Evolutionary conservation across 768 basidiomycete genomes (phyloP), one percentile per base, ranked within the genome.

Genomic region (Imleria badia): DNA sequence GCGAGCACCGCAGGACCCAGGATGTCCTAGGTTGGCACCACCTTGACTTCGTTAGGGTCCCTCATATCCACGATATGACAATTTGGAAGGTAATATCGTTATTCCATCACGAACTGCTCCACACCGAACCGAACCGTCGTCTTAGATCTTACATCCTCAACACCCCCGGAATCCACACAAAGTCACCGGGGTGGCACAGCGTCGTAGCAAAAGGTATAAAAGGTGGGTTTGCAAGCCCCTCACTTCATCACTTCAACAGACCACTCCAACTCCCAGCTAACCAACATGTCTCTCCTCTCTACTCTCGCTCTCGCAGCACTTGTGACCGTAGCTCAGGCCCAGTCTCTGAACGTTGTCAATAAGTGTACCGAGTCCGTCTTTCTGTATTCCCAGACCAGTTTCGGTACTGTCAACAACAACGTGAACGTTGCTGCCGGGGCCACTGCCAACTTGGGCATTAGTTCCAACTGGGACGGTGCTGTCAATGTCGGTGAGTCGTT

Each of bases 391-490:
- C 62, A 66, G 55, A 72, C 36, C 20, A 71, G 70, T 49, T 70
- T 34, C 14, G 70, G 70, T 31, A 40, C 22, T 30, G 61, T 71
- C 43, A 8, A 29, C 2, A 73, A 68, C 60, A 48, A 72, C 31
- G 58, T 73, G 36, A 58, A 46, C 33, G 52, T 71, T 19, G 52
- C 34, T 35, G 51, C 56, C 22, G 72, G 66, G 19, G 58, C 48
- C 22, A 68, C 59, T 31, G 19, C 30, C 38, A 62, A 73, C 64
- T 7, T 69, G 58, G 68, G 63, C 33, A 69, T 69, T 11, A 71
- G 66, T 35, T 60, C 63, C 46, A 49, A 70, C 63, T 69, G 68
- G 68, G 68, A 68, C 6, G 68, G 70, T 41, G 63, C 68, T 22
- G 13, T 69, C 46, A 72, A 69, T 34, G 66, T 66, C 35, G 68